phyloP scores from a whole-genome alignment of 805 yeast genomes.

The Candida tammaniensis region DNA sequence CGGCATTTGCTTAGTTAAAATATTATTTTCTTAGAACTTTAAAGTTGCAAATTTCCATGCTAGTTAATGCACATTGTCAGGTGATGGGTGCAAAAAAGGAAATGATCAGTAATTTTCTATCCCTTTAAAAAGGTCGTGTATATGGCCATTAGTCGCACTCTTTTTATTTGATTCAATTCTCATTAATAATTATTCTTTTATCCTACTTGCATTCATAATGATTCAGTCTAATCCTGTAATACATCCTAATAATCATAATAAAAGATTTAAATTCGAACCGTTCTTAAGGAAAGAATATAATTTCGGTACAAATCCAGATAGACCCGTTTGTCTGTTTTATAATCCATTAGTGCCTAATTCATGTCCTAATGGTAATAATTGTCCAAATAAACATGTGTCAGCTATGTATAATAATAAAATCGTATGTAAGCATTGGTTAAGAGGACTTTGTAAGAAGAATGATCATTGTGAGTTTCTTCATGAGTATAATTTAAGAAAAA shows the following conservation, averaged over 20 bases:
- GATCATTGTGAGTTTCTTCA: constrained; percentile 95
- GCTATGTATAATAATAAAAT: constrained; percentile 52
- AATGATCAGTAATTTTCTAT: no score
- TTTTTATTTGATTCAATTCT: neutral
- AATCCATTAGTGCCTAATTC: constrained; percentile 52
- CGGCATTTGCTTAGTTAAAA: no score
- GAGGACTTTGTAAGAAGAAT: constrained; percentile 95
- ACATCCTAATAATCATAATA: constrained; percentile 39
- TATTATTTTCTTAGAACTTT: no score
- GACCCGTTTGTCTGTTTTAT: constrained; percentile 81
- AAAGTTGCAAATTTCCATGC: no score
- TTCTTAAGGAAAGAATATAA: constrained; percentile 77
- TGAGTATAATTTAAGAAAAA: constrained; percentile 87
- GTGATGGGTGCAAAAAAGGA: no score
- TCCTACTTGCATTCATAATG: constrained; percentile 19
- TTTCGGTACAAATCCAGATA: constrained; percentile 80
- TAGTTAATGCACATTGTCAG: no score
- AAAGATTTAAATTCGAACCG: constrained; percentile 68
- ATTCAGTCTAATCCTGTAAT: constrained; percentile 36
- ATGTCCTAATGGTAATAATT: constrained; percentile 83
- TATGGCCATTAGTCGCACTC: no score
- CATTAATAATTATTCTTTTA: neutral
- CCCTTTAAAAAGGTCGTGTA: no score
- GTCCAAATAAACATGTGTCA: constrained; percentile 83
- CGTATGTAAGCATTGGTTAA: constrained; percentile 97